Evolutionary conservation across 202 grass and related monocot genomes (phyloP), one percentile per base, ranked within the genome.

Genomic region (Brachypodium distachyon): DNA sequence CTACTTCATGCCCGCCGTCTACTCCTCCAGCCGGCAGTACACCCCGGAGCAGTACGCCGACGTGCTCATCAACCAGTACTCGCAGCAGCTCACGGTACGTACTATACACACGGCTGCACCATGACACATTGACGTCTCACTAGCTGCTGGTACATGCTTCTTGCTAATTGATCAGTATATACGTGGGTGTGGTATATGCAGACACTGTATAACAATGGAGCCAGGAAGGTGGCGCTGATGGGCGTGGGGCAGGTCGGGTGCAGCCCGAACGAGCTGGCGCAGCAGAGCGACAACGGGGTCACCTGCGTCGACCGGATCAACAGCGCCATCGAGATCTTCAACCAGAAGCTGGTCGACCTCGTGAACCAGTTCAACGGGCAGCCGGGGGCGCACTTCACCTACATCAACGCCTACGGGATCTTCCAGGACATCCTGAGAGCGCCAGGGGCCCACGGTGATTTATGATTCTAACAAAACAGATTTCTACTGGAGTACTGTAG

Each of bases 1-100:
- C 87, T 92, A 97, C 87, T 97, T 97, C 88, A 93, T 97, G 93
- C 88, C 93, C 4, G 8, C 83, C 10, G 38, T 93, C 38, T 93
- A 93, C 90, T 0, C 19, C 25, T 91, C 86, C 31, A 85, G 91
- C 68, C 86, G 18, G 19, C 85, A 93, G 80, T 97, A 82, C 90
- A 89, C 81, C 10, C 83, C 94, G 18, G 86, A 89, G 66, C 88
- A 89, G 74, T 97, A 85, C 38, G 86, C 94, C 17, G 88, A 91
- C 48, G 84, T 32, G 67, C 90, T 97, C 42, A 41, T 61, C 67
- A 54, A 13, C 72, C 91, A 90, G 67, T 97, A 93, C 80, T 28
- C 88, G 48, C 75, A 88, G 71, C 94, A 91, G 80, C 82, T 97
- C 65, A 81, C 84, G 49, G 77, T 81, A 55, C 14, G 74, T 39